Evolutionary conservation across 2,329 filamentous ascomycete species (phyloP).

Genomic region (Pseudogymnoascus sp.): DNA sequence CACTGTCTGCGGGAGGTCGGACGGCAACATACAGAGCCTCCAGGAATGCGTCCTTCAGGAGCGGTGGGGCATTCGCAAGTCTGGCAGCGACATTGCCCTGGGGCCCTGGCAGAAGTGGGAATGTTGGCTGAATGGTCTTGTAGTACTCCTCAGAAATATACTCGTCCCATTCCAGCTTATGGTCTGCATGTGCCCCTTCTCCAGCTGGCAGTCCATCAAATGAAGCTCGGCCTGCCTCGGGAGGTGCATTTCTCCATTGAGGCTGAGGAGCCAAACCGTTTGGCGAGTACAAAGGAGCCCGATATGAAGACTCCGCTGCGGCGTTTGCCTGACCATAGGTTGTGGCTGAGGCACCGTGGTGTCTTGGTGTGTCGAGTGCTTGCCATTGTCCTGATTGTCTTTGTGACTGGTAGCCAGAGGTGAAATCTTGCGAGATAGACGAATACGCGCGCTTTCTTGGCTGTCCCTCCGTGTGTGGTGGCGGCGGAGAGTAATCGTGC

Average conservation of each 20-base stretch:
- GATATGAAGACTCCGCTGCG: slow-evolving; percentile 10
- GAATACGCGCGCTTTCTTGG: slow-evolving; percentile 43
- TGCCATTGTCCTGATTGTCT: slow-evolving; percentile 21
- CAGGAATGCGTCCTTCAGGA: slow-evolving; percentile 56
- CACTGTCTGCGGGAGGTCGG: slow-evolving; percentile 31
- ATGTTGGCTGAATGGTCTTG: slow-evolving; percentile 55
- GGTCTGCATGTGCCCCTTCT: slow-evolving; percentile 23
- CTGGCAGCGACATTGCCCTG: slow-evolving; percentile 49
- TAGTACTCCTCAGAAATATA: slow-evolving; percentile 44
- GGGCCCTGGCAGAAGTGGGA: slow-evolving; percentile 56
- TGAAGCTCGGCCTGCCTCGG: slow-evolving; percentile 19
- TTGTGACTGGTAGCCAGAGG: slow-evolving; percentile 32
- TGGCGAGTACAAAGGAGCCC: slow-evolving; percentile 27
- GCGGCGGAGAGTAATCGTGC: slow-evolving; percentile 47
- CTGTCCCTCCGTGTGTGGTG: slow-evolving; percentile 32
- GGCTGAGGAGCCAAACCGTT: slow-evolving; percentile 25
- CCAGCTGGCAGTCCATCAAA: slow-evolving; percentile 23
- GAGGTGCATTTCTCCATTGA: slow-evolving; percentile 28
- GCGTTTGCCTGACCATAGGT: slow-evolving; percentile 8
- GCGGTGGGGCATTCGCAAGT: slow-evolving; percentile 47
- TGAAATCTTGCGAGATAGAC: slow-evolving; percentile 38
- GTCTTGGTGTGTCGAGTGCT: slow-evolving; percentile 20
- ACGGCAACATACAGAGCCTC: slow-evolving; percentile 56
- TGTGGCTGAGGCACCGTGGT: slow-evolving; percentile 16
- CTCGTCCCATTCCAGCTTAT: slow-evolving; percentile 38